Evolutionary conservation across 2,329 filamentous ascomycete genomes (phyloP), one percentile per base, ranked within the genome.

Genomic region (Fusarium fracticaudum): DNA sequence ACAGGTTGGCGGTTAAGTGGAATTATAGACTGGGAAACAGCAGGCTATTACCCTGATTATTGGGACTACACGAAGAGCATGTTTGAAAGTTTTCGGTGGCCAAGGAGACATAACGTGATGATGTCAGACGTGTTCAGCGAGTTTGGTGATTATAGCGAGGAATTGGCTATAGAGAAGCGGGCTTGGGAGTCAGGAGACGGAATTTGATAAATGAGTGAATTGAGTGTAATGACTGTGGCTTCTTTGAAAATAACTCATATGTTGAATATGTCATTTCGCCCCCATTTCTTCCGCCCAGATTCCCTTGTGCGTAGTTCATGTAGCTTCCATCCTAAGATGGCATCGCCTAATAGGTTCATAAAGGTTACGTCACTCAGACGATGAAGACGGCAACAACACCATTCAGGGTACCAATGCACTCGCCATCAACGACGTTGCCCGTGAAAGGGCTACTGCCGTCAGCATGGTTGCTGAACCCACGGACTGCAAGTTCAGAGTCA

Each of bases 311-410:
- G 22, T 14, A 51, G 20, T 13, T 14, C 22, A 10, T 14, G 31
- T 5, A 20, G 2, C 3, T 6, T 35, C 8, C 31, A 15, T 8
- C 13, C 11, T 0, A 6, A 20, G 4, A 12, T 20, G 6, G 3
- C 4, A 15, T 20, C 5, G 2, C 8, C 4, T 15, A 1, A 1
- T 2, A 20, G n/a, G 1, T 8, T 6, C 5, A 26, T 20, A 9
- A 15, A 53, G 17, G 2, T 0, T 6, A 37, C 24, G 10, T 3
- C 3, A 7, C 17, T 41, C n/a, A 64, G 13, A 64, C 61, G 15
- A 40, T 63, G 10, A 64, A 63, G 6, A 64, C 61, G 14, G 58
- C 61, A 26, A 63, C 60, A 15, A 63, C 57, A 6, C 43, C 58
- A 9, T n/a, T 24, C 13, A 40, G 38, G 5, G 61, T 64, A 24